Percentiles rank a stretch among this genome's conserved stretches.
These are phyloP conservation scores for Rhododendron vialii DNA, from an alignment of 148 eudicot genomes.

Conservation along the genomic window DNA sequence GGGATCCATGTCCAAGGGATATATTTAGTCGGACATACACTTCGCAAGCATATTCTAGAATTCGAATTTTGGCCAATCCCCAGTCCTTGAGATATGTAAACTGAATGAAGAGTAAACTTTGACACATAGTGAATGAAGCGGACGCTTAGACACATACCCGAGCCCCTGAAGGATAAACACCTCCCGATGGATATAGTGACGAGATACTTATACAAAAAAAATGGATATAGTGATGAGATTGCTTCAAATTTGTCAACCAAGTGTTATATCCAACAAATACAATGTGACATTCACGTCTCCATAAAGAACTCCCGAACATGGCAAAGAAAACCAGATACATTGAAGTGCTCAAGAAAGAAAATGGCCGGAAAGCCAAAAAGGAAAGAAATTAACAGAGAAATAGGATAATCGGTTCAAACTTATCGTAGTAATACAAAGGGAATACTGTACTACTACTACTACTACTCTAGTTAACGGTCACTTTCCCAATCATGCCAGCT, in stretches of 20 bases:
- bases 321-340: not conserved
- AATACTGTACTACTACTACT: not conserved
- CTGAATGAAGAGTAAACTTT: not conserved
- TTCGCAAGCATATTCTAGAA: not conserved
- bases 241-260: not conserved
- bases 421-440: not conserved
- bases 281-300: not conserved
- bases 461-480: conserved; percentile 59
- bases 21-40: not conserved
- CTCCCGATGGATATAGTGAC: not conserved
- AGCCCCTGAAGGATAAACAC: not conserved
- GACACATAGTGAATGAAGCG: not conserved
- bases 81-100: not conserved
- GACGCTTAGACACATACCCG: not conserved
- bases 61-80: too few relatives aligned
- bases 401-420: not conserved
- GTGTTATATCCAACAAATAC: not conserved
- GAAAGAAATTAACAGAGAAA: not conserved
- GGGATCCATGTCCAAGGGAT: not conserved
- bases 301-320: not conserved
- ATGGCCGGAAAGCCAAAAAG: not conserved
- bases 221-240: not conserved
- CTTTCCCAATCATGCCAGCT: conserved; percentile 95
- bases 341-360: not conserved
- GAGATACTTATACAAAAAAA: too few relatives aligned